Evolutionary conservation across 805 yeast genomes (phyloP).

Genomic region (Sungouiozyma ichnusensis): DNA sequence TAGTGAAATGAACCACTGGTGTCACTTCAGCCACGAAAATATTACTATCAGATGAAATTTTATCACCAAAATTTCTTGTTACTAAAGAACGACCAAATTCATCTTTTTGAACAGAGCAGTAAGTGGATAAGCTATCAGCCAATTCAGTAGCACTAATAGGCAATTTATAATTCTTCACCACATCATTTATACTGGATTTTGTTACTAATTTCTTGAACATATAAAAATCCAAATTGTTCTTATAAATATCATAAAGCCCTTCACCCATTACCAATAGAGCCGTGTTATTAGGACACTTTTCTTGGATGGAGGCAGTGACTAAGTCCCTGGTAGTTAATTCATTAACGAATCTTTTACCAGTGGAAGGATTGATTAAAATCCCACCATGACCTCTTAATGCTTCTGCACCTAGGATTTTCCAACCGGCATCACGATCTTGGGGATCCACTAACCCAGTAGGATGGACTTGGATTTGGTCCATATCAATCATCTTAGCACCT

Average conservation of each 20-base stretch:
- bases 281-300: slow-evolving; percentile 22
- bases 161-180: slow-evolving; percentile 18
- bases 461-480: slow-evolving; percentile 52
- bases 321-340: slow-evolving; percentile 45
- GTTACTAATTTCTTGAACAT: slow-evolving; percentile 29
- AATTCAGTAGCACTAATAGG: slow-evolving; percentile 19
- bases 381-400: slow-evolving; percentile 53
- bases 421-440: slow-evolving; percentile 30
- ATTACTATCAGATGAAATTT: slow-evolving; percentile 17
- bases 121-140: slow-evolving; percentile 15
- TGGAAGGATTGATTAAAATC: slow-evolving; percentile 34
- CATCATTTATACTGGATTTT: slow-evolving; percentile 23
- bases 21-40: slow-evolving; percentile 44
- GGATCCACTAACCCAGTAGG: slow-evolving; percentile 52
- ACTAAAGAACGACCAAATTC: slow-evolving; percentile 29
- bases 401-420: slow-evolving; percentile 53
- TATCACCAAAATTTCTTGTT: slow-evolving; percentile 24
- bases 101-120: slow-evolving; percentile 23
- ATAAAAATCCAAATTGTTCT: slow-evolving; percentile 44
- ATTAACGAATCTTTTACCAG: slow-evolving; percentile 42
- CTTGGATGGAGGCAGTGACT: slow-evolving; percentile 37
- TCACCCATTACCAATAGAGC: slow-evolving; percentile 33
- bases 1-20: slow-evolving; percentile 56
- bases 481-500: slow-evolving; percentile 42
- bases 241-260: slow-evolving; percentile 35